Evolutionary conservation across 169 alveolate species (phyloP), one percentile per base, ranked within the genome.

Genomic region (Cryptosporidium meleagridis): DNA sequence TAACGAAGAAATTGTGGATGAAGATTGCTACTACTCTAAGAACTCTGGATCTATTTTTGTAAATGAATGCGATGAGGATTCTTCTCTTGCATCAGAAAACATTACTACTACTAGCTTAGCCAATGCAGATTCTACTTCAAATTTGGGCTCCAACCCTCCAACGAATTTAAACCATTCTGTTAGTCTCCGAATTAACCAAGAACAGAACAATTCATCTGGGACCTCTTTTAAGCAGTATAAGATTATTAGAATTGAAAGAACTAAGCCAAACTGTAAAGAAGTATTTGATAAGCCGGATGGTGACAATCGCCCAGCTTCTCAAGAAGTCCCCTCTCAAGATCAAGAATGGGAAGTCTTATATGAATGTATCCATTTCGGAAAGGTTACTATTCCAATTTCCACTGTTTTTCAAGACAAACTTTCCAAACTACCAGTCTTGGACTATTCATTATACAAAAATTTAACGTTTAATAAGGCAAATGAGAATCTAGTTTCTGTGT

Each of bases 361-460:
- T 62, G 89, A 80, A 39, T 80, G 67, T 65, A 51, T 80, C 23
- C 89, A 80, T 31, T 80, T 80, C 48, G 89, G 89, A 26, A 80
- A 80, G 21, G 89, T 80, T 6, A 62, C 75, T n/a, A 80, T 80
- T 37, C 89, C 89, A 0, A 62, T 80, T n/a, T 62, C 75, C 8
- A n/a, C 26, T 44, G 21, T 65, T 44, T 29, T 80, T 18, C 29
- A 65, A 1, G 3, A 61, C 21, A 62, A 59, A 31, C 48, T 80
- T 16, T 23, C 51, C n/a, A 44, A 29, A 10, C 59, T 80, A 44
- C 89, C 72, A 31, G 41, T 70, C 10, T 70, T 70, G 65, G 35
- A 45, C 41, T 41, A 14, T 70, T 23, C 31, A n/a, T 14, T 59
- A 21, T 18, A 61, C 62, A 29, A 65, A 48, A 41, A 37, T 41